Conservation (phyloP, 129 eudicot genomes). For the Ambrosia trifida region DNA sequence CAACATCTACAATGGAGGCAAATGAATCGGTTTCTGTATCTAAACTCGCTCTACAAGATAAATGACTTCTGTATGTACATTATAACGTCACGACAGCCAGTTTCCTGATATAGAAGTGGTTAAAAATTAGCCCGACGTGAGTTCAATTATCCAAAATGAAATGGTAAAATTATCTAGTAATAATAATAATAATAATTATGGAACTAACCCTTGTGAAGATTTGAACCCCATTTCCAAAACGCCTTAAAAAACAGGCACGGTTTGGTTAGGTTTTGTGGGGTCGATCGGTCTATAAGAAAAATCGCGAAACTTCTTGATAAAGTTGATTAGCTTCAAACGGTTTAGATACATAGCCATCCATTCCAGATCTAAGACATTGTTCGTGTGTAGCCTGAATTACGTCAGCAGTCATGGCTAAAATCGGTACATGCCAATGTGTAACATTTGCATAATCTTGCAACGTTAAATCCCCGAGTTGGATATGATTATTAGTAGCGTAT, state of each 20-base stretch:
- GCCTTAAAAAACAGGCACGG: constrained; percentile 38
- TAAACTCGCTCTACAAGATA: constrained; percentile 42
- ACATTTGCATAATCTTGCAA: constrained; percentile 38
- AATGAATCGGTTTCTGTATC: constrained; percentile 34
- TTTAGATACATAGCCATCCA: constrained; percentile 98
- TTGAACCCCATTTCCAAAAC: constrained; percentile 28
- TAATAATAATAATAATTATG: background rate
- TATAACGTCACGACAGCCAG: constrained; percentile 31
- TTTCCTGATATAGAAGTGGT: constrained; percentile 36
- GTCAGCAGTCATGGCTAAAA: constrained; percentile 98
- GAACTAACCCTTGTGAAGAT: constrained; percentile 39
- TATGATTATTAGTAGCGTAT: constrained; percentile 31
- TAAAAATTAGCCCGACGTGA: background rate
- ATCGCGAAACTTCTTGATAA: constrained; percentile 85
- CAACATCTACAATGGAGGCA: constrained; percentile 28
- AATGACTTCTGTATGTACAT: constrained; percentile 51
- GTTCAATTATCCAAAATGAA: background rate
- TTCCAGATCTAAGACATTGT: constrained; percentile 61
- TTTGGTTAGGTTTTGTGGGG: constrained; percentile 30
- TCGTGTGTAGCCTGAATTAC: constrained; percentile 94
- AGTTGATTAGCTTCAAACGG: constrained; percentile 98
- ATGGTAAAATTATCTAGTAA: no score
- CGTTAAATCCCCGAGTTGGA: constrained; percentile 39
- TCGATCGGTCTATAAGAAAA: constrained; percentile 38
- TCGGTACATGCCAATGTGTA: constrained; percentile 71